Evolutionary conservation across 768 basidiomycete genomes (phyloP).

Genomic region (Leccinum broughii): DNA sequence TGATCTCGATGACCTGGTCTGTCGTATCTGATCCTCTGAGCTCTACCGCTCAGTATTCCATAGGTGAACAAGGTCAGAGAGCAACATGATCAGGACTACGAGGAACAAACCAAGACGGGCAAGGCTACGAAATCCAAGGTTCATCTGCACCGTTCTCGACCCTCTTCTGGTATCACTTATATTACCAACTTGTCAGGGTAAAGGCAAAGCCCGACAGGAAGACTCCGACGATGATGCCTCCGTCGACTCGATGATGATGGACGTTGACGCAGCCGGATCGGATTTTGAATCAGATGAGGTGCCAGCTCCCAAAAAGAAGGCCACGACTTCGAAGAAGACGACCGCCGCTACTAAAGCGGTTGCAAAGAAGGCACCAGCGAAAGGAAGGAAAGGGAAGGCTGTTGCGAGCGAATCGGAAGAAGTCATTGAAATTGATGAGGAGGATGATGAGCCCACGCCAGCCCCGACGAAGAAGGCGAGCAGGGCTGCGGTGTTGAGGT

Average conservation of each 20-base stretch:
- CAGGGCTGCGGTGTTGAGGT: slow-evolving; percentile 69
- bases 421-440: slow-evolving; percentile 54
- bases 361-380: slow-evolving; percentile 48
- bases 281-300: slow-evolving; percentile 49
- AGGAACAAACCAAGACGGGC: slow-evolving; percentile 43
- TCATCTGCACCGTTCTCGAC: not conserved
- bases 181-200: slow-evolving; percentile 39
- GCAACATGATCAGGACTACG: slow-evolving; percentile 63
- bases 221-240: slow-evolving; percentile 53
- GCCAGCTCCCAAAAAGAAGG: slow-evolving; percentile 46
- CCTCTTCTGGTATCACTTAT: not conserved
- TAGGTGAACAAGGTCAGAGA: slow-evolving; percentile 74
- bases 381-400: slow-evolving; percentile 55
- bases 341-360: slow-evolving; percentile 34
- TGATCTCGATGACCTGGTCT: slow-evolving; percentile 70
- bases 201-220: slow-evolving; percentile 50
- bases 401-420: slow-evolving; percentile 52
- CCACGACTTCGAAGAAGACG: slow-evolving; percentile 35
- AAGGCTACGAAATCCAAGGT: slow-evolving; percentile 49
- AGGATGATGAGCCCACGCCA: slow-evolving; percentile 47
- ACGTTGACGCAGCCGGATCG: slow-evolving; percentile 59
- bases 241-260: slow-evolving; percentile 76
- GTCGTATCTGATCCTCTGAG: slow-evolving; percentile 20
- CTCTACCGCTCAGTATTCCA: not conserved
- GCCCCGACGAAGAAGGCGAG: slow-evolving; percentile 56